These are phyloP conservation scores for Malassezia yamatoensis DNA, from an alignment of 1,284 basidiomycete species.

Conservation along the genomic window DNA sequence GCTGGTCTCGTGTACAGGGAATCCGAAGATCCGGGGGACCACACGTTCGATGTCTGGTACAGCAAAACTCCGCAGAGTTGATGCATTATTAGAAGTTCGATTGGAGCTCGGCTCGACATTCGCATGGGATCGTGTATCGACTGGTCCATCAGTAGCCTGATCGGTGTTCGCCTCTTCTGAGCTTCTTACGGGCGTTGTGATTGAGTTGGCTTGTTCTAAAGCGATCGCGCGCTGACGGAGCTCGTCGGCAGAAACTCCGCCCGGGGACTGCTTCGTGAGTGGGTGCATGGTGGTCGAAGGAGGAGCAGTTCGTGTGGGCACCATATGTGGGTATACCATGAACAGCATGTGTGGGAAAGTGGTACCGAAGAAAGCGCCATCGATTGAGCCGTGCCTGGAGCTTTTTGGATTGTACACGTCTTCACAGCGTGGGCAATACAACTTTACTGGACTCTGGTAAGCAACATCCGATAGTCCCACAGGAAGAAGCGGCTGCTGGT, in stretches of 20 bases:
- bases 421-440: conserved; percentile 45
- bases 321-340: conserved; percentile 60
- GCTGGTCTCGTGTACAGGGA: conserved; percentile 44
- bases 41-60: conserved; percentile 36
- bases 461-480: conserved; percentile 43
- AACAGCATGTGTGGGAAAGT: conserved; percentile 52
- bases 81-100: too few species aligned
- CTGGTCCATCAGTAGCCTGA: background rate
- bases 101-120: background rate
- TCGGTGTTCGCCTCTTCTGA: background rate
- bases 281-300: background rate
- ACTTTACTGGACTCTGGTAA: conserved; percentile 45
- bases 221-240: conserved; percentile 14
- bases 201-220: conserved; percentile 2
- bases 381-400: conserved; percentile 45
- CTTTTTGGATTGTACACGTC: conserved; percentile 47
- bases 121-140: background rate
- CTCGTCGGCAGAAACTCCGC: conserved; percentile 14
- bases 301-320: conserved; percentile 51
- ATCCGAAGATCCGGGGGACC: conserved; percentile 45
- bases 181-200: background rate
- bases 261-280: conserved; percentile 2
- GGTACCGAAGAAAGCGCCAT: conserved; percentile 47
- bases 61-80: conserved; percentile 7
- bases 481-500: conserved; percentile 40